Percentiles rank a stretch among this genome's conserved stretches.
Evolutionary conservation across 768 basidiomycete species (phyloP).

Genomic region (Tylopilus balloui): DNA sequence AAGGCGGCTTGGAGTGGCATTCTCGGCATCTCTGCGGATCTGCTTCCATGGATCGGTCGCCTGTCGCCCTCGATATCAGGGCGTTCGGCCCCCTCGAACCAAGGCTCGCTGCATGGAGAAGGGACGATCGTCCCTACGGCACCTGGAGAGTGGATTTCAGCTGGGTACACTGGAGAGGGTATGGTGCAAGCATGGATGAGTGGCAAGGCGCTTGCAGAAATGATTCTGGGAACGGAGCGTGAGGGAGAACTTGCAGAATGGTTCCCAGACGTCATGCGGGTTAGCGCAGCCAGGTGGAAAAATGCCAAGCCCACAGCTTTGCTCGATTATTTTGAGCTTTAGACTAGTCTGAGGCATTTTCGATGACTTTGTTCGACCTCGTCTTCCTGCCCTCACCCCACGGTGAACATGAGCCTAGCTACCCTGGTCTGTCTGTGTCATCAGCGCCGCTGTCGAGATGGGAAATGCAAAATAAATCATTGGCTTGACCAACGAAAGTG

Average conservation of each 20-base stretch:
- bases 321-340: slow-evolving; percentile 9
- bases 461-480: not conserved
- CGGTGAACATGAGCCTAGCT: not conserved
- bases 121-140: slow-evolving; percentile 17
- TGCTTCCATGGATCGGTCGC: slow-evolving; percentile 68
- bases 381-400: not conserved
- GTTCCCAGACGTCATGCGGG: slow-evolving; percentile 48
- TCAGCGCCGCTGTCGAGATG: not conserved
- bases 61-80: slow-evolving; percentile 47
- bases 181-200: slow-evolving; percentile 71
- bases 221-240: slow-evolving; percentile 45
- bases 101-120: not conserved
- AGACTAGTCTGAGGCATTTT: not conserved
- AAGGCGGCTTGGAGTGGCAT: slow-evolving; percentile 63
- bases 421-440: not conserved
- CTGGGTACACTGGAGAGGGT: slow-evolving; percentile 69
- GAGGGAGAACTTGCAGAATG: slow-evolving; percentile 33
- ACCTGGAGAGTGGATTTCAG: slow-evolving; percentile 69
- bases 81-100: slow-evolving; percentile 27
- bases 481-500: too few relatives aligned
- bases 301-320: slow-evolving; percentile 48
- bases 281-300: slow-evolving; percentile 49
- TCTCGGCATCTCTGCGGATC: slow-evolving; percentile 57
- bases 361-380: not conserved
- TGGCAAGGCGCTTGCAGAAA: slow-evolving; percentile 54